Evolutionary conservation across 1,139 yeast genomes (phyloP).

Genomic region (Scheffersomyces titani): DNA sequence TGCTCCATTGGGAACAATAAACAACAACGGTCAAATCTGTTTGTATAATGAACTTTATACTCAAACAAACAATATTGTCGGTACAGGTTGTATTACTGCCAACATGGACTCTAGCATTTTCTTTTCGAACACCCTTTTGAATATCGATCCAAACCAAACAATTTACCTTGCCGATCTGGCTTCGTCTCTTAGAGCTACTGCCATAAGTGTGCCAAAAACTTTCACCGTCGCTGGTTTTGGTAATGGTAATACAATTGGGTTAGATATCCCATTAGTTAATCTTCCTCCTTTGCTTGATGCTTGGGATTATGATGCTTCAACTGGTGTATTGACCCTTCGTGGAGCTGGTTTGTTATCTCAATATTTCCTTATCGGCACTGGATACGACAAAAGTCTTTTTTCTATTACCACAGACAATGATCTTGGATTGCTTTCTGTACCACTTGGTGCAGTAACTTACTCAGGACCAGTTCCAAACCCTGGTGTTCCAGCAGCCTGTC

Average conservation of each 20-base stretch:
- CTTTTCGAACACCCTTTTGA: conserved; percentile 16
- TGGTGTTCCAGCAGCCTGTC: conserved; percentile 18
- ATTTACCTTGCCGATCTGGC: conserved; percentile 20
- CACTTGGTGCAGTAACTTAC: conserved; percentile 17
- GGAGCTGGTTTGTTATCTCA: conserved; percentile 4
- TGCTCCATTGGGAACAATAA: conserved; percentile 16
- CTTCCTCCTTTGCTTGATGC: no score
- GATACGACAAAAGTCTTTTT: conserved; percentile 17
- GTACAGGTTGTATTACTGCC: conserved; percentile 31
- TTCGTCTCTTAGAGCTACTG: conserved; percentile 22
- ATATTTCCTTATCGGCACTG: conserved; percentile 20
- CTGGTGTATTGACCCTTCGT: conserved; percentile 18
- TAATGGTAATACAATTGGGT: conserved; percentile 27
- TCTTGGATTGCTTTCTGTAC: conserved; percentile 2
- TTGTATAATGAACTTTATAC: conserved; percentile 22
- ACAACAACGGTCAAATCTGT: conserved; percentile 33
- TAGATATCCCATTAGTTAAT: conserved; percentile 16
- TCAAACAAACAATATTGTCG: conserved; percentile 25
- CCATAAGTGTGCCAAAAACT: conserved; percentile 18
- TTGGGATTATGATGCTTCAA: conserved; percentile 8
- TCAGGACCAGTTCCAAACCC: conserved; percentile 16
- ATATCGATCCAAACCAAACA: conserved; percentile 20
- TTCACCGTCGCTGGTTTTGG: conserved; percentile 35
- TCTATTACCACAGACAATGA: conserved; percentile 15
- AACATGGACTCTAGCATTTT: conserved; percentile 21